These are phyloP conservation scores for Komagataella kurtzmanii DNA, from an alignment of 805 yeast species.

Conservation along the genomic window DNA sequence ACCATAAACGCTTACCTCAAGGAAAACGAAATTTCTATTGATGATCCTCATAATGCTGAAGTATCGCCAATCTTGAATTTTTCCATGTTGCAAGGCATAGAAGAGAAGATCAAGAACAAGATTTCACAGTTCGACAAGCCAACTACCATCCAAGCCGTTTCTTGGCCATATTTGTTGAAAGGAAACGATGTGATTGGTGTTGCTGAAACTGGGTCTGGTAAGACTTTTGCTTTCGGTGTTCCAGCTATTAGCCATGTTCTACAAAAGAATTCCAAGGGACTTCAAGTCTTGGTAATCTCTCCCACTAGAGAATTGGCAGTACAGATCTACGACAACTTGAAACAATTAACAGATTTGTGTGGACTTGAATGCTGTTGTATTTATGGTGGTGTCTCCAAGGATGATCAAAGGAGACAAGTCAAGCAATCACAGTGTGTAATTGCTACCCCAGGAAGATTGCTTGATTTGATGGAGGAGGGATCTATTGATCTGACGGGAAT, in stretches of 20 bases:
- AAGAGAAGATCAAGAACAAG: conserved; percentile 41
- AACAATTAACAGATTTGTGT: conserved; percentile 44
- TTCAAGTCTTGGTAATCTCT: conserved; percentile 74
- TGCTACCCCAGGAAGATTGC: conserved; percentile 96
- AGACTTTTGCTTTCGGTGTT: conserved; percentile 93
- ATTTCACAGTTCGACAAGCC: conserved; percentile 74
- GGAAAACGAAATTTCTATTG: conserved; percentile 68
- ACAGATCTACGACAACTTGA: conserved; percentile 80
- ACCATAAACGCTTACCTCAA: conserved; percentile 51
- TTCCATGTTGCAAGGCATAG: conserved; percentile 38
- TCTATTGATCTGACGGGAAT: conserved; percentile 56
- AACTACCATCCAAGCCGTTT: conserved; percentile 87
- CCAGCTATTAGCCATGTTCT: conserved; percentile 80
- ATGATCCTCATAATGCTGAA: conserved; percentile 41
- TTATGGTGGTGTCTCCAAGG: conserved; percentile 96
- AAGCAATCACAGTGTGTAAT: conserved; percentile 65
- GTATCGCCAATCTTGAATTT: conserved; percentile 64
- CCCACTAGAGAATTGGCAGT: conserved; percentile 97
- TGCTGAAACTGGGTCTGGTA: conserved; percentile 98
- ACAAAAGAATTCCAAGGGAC: conserved; percentile 28
- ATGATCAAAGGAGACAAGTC: conserved; percentile 68
- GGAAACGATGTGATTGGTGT: conserved; percentile 89
- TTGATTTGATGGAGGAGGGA: conserved; percentile 85
- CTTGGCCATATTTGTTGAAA: conserved; percentile 83
- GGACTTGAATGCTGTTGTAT: conserved; percentile 67